These are phyloP conservation scores for Trametes versicolor DNA, from an alignment of 1,284 basidiomycete species.

Conservation along the genomic window DNA sequence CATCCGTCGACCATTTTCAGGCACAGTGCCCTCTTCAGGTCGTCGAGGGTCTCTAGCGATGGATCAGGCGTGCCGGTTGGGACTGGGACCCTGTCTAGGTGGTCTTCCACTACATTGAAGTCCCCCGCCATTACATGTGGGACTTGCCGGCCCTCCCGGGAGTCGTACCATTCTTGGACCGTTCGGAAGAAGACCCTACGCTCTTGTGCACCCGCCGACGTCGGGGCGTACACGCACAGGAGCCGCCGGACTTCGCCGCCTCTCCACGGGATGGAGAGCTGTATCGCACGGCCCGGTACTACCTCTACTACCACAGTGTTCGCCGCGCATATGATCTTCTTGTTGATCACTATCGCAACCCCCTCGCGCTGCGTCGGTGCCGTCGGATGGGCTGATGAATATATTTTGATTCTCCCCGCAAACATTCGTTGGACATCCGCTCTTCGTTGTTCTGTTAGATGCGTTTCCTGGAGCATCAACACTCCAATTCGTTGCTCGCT, in stretches of 20 bases:
- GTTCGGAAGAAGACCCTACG: slow-evolving; percentile 45
- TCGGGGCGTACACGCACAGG: slow-evolving; percentile 47
- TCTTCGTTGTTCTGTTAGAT: slow-evolving; percentile 1
- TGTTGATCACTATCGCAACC: slow-evolving; percentile 13
- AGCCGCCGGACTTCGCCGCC: slow-evolving; percentile 30
- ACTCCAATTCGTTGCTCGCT: background rate
- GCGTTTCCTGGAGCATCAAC: slow-evolving; percentile 20
- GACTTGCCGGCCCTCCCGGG: no score
- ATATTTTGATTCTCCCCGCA: background rate
- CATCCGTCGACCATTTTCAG: slow-evolving; percentile 47
- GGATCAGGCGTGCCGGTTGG: slow-evolving; percentile 28
- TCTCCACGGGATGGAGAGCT: slow-evolving; percentile 30
- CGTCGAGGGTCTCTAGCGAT: slow-evolving; percentile 2
- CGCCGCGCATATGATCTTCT: background rate
- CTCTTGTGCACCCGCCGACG: slow-evolving; percentile 41
- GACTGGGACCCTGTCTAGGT: slow-evolving; percentile 40
- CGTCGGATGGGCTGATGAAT: slow-evolving; percentile 6
- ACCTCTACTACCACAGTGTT: slow-evolving; percentile 4
- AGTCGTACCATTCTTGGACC: slow-evolving; percentile 29
- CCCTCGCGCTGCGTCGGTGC: slow-evolving; percentile 13
- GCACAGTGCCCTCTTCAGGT: slow-evolving; percentile 16
- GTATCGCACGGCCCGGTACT: slow-evolving; percentile 3
- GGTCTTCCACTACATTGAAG: slow-evolving; percentile 53
- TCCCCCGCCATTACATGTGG: slow-evolving; percentile 52
- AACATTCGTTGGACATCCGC: slow-evolving; percentile 2